Evolutionary conservation across 257 asterid genomes (phyloP).

Genomic region (Solanum sitiens): DNA sequence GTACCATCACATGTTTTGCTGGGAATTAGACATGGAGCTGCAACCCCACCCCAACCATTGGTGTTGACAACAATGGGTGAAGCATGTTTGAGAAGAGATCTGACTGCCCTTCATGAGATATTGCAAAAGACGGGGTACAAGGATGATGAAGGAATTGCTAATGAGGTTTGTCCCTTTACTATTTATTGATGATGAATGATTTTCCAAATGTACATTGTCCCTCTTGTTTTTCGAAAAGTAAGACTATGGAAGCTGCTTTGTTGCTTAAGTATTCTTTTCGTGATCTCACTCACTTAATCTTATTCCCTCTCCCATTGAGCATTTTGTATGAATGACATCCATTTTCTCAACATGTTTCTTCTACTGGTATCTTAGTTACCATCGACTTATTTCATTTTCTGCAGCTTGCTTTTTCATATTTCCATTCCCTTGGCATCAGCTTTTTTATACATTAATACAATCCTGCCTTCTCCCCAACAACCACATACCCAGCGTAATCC

Average conservation of each 20-base stretch:
- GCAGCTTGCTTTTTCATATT: not conserved
- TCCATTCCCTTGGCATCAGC: not conserved
- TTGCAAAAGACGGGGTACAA: conserved; percentile 65
- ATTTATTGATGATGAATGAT: not conserved
- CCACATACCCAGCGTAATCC: not conserved
- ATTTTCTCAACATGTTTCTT: not conserved
- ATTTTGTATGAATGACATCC: not conserved
- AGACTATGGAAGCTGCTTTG: not conserved
- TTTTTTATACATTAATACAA: not conserved
- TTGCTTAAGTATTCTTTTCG: not conserved
- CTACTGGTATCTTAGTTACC: not conserved
- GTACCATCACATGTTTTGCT: conserved; percentile 53
- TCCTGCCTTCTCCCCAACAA: not conserved
- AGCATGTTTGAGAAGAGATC: conserved; percentile 83
- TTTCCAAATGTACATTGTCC: not conserved
- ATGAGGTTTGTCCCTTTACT: conserved; percentile 39
- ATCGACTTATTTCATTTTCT: not conserved
- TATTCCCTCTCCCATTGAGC: not conserved
- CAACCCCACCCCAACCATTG: conserved; percentile 22
- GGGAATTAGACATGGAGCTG: conserved; percentile 33
- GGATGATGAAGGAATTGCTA: conserved; percentile 86
- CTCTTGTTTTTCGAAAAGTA: not conserved
- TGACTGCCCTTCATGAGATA: conserved; percentile 77
- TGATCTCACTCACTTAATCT: not conserved
- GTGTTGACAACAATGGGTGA: conserved; percentile 47